Percentiles rank a stretch among this genome's conserved stretches.
These are phyloP conservation scores for Malassezia caprae DNA, from an alignment of 1,284 basidiomycete species.

Conservation along the genomic window DNA sequence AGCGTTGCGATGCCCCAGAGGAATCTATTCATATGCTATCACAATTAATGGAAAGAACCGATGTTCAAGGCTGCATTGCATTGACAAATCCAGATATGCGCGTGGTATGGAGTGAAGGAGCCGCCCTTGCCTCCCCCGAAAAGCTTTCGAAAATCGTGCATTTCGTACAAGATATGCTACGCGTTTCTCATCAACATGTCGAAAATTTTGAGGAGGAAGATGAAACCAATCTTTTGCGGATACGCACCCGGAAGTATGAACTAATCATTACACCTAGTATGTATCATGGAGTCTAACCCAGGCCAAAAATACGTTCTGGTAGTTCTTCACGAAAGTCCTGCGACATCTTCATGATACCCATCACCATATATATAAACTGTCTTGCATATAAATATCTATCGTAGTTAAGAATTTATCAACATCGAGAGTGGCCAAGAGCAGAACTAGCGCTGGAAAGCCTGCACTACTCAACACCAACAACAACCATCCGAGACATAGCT, in stretches of 20 bases:
- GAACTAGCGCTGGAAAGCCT: not conserved
- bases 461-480: not conserved
- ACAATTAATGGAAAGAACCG: not conserved
- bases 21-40: slow-evolving; percentile 8
- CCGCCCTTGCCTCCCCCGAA: not conserved
- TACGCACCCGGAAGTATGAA: slow-evolving; percentile 40
- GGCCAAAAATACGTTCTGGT: slow-evolving; percentile 42
- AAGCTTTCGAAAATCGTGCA: not conserved
- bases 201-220: slow-evolving; percentile 15
- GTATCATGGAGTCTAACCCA: not conserved
- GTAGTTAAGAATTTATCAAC: not conserved
- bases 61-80: slow-evolving; percentile 13
- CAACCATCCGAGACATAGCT: not conserved
- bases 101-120: slow-evolving; percentile 14
- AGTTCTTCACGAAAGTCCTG: slow-evolving; percentile 26
- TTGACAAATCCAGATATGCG: not conserved
- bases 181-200: not conserved
- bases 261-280: slow-evolving; percentile 40
- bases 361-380: not conserved
- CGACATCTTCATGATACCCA: not conserved
- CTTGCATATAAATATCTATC: not conserved
- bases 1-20: slow-evolving; percentile 2
- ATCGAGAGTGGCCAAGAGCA: not conserved
- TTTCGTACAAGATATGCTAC: slow-evolving; percentile 11
- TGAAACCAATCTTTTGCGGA: slow-evolving; percentile 32